These are phyloP conservation scores for Rhodotorula babjevae DNA, from an alignment of 768 basidiomycete genomes.

Conservation along the genomic window DNA sequence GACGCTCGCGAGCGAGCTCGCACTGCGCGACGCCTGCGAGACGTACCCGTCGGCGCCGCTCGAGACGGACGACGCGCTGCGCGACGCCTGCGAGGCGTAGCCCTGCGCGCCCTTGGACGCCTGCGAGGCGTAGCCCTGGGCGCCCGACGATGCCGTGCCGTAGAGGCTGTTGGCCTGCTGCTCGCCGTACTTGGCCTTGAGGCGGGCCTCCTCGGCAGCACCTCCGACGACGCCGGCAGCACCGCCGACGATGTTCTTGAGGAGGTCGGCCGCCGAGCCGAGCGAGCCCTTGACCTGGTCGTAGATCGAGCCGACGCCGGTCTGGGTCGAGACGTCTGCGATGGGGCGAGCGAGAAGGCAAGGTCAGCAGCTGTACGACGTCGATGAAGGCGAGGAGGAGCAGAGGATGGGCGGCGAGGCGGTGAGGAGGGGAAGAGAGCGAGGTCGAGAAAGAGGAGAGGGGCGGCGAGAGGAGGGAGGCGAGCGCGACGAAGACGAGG, in stretches of 20 bases:
- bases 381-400: too few relatives aligned
- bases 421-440: too few relatives aligned
- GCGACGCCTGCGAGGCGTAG: neutral
- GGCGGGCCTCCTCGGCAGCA: conserved; percentile 40
- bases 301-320: conserved; percentile 58
- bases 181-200: conserved; percentile 42
- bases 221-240: conserved; percentile 32
- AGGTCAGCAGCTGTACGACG: neutral
- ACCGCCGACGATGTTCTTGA: conserved; percentile 46
- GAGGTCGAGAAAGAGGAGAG: neutral
- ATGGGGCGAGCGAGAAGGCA: neutral
- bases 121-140: conserved; percentile 16
- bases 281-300: conserved; percentile 64
- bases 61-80: neutral
- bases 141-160: conserved; percentile 36
- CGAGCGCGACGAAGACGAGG: too few relatives aligned
- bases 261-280: conserved; percentile 50
- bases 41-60: neutral
- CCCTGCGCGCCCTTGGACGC: neutral
- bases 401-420: neutral
- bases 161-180: conserved; percentile 46
- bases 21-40: conserved; percentile 3
- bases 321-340: conserved; percentile 65
- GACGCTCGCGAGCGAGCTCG: neutral
- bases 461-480: neutral